A percentile compares a stretch with the other conserved stretches of the same genome.
phyloP scores from a whole-genome alignment of 306 rosid genomes.

The Trichosanthes cucumerina region DNA sequence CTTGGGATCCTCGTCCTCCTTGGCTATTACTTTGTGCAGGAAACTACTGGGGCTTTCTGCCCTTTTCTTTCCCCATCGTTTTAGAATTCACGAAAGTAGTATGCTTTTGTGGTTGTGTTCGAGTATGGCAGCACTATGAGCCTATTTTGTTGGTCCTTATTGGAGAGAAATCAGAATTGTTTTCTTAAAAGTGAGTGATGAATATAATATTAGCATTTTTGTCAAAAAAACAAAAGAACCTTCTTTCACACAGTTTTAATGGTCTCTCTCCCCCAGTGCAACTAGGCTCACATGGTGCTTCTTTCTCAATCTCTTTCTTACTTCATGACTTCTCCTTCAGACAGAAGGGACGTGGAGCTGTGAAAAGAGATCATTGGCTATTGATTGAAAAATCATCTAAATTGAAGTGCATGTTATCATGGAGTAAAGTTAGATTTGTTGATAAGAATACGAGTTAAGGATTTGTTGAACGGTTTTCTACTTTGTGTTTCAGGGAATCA shows the following conservation, averaged over 20 bases:
- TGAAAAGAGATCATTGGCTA: background rate
- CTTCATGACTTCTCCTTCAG: background rate
- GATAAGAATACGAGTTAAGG: background rate
- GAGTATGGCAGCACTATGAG: background rate
- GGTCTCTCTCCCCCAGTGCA: background rate
- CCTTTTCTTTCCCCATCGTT: background rate
- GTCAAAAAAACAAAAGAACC: background rate
- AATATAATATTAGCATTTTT: background rate
- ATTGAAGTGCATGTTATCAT: background rate
- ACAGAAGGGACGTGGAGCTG: background rate
- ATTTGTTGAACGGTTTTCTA: background rate
- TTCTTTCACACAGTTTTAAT: background rate
- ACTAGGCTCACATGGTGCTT: background rate
- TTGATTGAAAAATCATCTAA: background rate
- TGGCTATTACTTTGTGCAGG: background rate
- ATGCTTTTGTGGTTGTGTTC: background rate
- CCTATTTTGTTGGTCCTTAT: background rate
- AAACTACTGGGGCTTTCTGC: background rate
- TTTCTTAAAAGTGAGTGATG: background rate
- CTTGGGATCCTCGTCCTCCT: background rate
- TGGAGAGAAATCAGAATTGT: background rate
- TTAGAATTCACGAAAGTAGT: background rate
- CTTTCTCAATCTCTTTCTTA: background rate
- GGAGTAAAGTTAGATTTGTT: background rate
- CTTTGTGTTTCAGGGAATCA: slow-evolving; percentile 54